Conservation (phyloP, 768 basidiomycete species). For the Rhizopogon vulgaris region DNA sequence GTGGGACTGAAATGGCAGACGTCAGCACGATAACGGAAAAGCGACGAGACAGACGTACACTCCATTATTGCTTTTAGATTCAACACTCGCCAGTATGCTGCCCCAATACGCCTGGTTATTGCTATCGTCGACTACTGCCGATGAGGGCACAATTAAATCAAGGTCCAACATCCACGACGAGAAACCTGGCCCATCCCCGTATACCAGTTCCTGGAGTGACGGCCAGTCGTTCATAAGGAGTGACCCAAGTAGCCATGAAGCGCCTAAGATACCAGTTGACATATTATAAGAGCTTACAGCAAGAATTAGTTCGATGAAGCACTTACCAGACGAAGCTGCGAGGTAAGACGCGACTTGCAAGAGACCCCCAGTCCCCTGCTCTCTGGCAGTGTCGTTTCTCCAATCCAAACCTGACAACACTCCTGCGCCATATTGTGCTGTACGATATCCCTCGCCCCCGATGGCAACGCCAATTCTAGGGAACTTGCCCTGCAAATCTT, state of each 20-base stretch:
- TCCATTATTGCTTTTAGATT: constrained; percentile 47
- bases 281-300: background rate
- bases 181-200: constrained; percentile 43
- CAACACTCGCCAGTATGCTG: constrained; percentile 47
- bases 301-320: background rate
- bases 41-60: constrained; percentile 35
- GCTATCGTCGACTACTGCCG: constrained; percentile 25
- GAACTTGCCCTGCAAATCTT: constrained; percentile 32
- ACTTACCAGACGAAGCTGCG: constrained; percentile 56
- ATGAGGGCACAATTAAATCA: constrained; percentile 48
- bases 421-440: constrained; percentile 61
- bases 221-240: constrained; percentile 63
- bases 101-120: constrained; percentile 49
- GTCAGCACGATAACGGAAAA: background rate
- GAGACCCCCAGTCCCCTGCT: constrained; percentile 58
- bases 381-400: constrained; percentile 51
- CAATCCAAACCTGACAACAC: constrained; percentile 55
- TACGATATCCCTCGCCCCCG: constrained; percentile 66
- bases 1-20: constrained; percentile 31
- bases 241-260: constrained; percentile 64
- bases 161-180: constrained; percentile 55
- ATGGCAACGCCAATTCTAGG: constrained; percentile 59
- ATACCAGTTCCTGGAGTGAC: constrained; percentile 47
- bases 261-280: constrained; percentile 32
- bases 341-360: constrained; percentile 69